Base-by-base conservation (phyloP, 495 filamentous ascomycete genomes). In the Hyaloscypha bicolor region DNA sequence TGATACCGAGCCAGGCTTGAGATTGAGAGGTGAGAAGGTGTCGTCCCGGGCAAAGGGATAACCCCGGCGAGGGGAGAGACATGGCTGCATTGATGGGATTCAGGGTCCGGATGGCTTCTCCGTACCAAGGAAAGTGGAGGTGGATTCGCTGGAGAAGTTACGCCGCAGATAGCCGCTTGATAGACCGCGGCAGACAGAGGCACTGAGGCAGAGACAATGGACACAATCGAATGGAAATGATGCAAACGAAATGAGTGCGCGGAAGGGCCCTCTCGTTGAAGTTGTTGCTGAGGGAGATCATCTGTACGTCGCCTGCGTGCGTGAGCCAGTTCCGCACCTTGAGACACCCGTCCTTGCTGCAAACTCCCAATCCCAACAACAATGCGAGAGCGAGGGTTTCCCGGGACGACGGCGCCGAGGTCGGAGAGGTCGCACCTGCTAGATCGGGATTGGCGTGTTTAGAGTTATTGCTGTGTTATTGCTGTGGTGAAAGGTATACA, bases 231-330 rank as follows among this genome's bases (percentile, higher is more conserved):
- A 32, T 14, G 22, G 22, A 16, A 62, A 56, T 56, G 31, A 52
- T 29, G 19, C 45, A 48, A 31, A 45, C 59, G 35, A 61, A 14
- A 32, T 6, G 22, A 30, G 30, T 4, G 8, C 9, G 8, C 53
- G 8, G 9, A 4, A 9, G 30, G 53, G 53, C 3, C 6, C 35
- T 37, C 12, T 48, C 16, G 42, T 14, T 14, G 0, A 48, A 12
- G 16, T 14, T 16, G 42, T 4, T 30, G 22, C 9, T 35, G 60
- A 29, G 30, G 33, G 30, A 21, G 30, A 25, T 29, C 37, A 67
- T 67, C 64, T 67, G 64, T 61, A 61, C 21, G 42, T 67, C 42
- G 64, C 57, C 64, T 61, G 53, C 42, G 22, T 60, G 48, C 64
- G 9, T 62, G n/a, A 35, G 33, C 51, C 51, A 55, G 25, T 12